Evolutionary conservation across 2,329 filamentous ascomycete genomes (phyloP).

Genomic region (Huntiella savannae): DNA sequence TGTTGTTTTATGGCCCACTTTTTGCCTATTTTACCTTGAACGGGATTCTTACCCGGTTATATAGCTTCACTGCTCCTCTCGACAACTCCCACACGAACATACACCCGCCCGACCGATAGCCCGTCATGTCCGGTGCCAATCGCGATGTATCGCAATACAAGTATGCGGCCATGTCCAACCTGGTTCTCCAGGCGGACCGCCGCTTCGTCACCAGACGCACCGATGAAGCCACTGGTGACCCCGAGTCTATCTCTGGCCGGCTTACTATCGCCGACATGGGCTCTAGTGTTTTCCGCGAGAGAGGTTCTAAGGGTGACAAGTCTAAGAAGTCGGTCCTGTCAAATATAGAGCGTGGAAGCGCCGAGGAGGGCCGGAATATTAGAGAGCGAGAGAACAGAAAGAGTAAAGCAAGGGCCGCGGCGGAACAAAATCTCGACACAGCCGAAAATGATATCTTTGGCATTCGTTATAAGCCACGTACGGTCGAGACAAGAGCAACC

Average conservation of each 20-base stretch:
- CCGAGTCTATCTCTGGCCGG: slow-evolving; percentile 86
- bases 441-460: slow-evolving; percentile 79
- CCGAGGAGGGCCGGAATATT: slow-evolving; percentile 68
- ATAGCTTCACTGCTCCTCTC: slow-evolving; percentile 2
- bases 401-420: slow-evolving; percentile 53
- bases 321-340: slow-evolving; percentile 54
- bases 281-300: slow-evolving; percentile 57
- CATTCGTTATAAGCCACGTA: slow-evolving; percentile 78
- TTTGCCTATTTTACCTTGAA: slow-evolving; percentile 1
- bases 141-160: slow-evolving; percentile 92
- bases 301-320: slow-evolving; percentile 46
- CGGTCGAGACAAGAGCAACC: slow-evolving; percentile 73
- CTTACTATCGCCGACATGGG: slow-evolving; percentile 95
- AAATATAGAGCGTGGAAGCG: slow-evolving; percentile 53
- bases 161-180: slow-evolving; percentile 99
- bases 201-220: slow-evolving; percentile 82
- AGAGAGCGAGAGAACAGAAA: slow-evolving; percentile 71
- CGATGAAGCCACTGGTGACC: slow-evolving; percentile 91
- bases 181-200: slow-evolving; percentile 98
- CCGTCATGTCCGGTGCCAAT: slow-evolving; percentile 50
- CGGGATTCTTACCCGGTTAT: slow-evolving; percentile 6
- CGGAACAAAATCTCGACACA: slow-evolving; percentile 55
- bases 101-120: not conserved
- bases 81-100: slow-evolving; percentile 4
- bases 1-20: slow-evolving; percentile 8